Base-by-base conservation (phyloP, 805 yeast genomes). In the Starmerella etchellsii region DNA sequence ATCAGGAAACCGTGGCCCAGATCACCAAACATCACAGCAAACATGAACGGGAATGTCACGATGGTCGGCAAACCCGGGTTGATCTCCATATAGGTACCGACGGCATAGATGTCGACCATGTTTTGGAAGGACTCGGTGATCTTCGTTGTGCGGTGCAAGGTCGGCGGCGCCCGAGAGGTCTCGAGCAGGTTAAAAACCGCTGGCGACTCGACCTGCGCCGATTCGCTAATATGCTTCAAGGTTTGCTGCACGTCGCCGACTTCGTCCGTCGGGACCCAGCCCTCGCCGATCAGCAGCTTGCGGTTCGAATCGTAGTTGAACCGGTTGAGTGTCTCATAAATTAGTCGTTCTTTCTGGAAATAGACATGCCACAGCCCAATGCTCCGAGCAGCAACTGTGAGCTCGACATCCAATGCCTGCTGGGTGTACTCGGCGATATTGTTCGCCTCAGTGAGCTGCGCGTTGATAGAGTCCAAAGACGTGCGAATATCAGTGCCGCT, bases 1-100 rank as follows among this genome's bases (percentile, higher is more conserved):
- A 91, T 66, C 36, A 91, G 73, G 44, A 85, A 71, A 5, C 98
- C 98, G 65, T 91, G 98, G 14, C 98, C 98, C 44, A 87, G 59
- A 66, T 91, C 98, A 68, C 98, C 98, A 68, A 91, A 91, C 98
- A 91, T 91, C 54, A 91, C 80, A 23, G 98, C 96, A 65, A 91
- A 91, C 94, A 91, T 81, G 61, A 91, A 91, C 20, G 98, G 98
- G 67, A 91, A 91, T 0, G 98, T 91, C 21, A 91, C 79, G 35
- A 84, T 74, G 1, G 98, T 88, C 3, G 98, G 88, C 48, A 91
- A 67, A 40, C 94, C 98, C 4, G 98, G 95, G 60, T 91, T 91
- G 23, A 91, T 91, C 62, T 91, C 98, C 53, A 84, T 78, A 64
- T 91, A 91, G 2, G 84, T 73, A 9, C 95, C 91, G 43, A 84